Conservation (phyloP, 192 early-diverging fungal species). For the Mortierella claussenii region DNA sequence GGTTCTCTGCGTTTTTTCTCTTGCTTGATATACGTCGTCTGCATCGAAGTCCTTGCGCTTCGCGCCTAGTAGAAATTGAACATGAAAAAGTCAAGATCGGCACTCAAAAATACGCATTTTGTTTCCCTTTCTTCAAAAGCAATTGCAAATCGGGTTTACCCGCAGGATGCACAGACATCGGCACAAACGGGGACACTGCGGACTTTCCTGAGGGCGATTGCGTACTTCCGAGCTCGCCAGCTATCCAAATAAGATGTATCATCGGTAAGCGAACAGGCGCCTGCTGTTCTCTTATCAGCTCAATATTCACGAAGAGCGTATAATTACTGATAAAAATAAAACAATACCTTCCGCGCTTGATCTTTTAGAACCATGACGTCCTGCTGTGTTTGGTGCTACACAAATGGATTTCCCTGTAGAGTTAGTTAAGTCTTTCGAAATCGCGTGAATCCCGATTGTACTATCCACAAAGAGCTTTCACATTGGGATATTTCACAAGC, state of each 20-base stretch:
- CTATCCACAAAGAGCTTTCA: too few relatives aligned
- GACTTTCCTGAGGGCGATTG: slow-evolving; percentile 8
- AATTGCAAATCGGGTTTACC: slow-evolving; percentile 3
- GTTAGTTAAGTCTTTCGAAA: too few relatives aligned
- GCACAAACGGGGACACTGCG: slow-evolving; percentile 3
- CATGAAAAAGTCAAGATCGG: slow-evolving; percentile 14
- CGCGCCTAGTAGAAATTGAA: background rate
- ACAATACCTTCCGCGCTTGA: too few relatives aligned
- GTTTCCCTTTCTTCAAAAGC: slow-evolving; percentile 11
- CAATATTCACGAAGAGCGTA: too few relatives aligned
- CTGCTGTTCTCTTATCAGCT: too few relatives aligned
- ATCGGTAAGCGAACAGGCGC: too few relatives aligned
- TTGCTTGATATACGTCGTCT: slow-evolving; percentile 10
- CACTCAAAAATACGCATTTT: slow-evolving; percentile 7
- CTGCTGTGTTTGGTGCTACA: too few relatives aligned
- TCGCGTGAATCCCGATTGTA: too few relatives aligned
- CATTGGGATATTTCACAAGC: too few relatives aligned
- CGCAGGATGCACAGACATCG: slow-evolving; percentile 13
- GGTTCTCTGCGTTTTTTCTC: background rate
- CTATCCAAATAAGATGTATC: slow-evolving; percentile 17
- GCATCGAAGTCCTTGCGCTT: slow-evolving; percentile 15
- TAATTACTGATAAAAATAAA: too few relatives aligned
- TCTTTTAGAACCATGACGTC: too few relatives aligned
- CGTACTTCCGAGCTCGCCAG: slow-evolving; percentile 13
- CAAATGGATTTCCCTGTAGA: too few relatives aligned